Evolutionary conservation across 1,139 yeast genomes (phyloP), one percentile per base, ranked within the genome.

Genomic region (Chernovozyma sophiae-reginae): DNA sequence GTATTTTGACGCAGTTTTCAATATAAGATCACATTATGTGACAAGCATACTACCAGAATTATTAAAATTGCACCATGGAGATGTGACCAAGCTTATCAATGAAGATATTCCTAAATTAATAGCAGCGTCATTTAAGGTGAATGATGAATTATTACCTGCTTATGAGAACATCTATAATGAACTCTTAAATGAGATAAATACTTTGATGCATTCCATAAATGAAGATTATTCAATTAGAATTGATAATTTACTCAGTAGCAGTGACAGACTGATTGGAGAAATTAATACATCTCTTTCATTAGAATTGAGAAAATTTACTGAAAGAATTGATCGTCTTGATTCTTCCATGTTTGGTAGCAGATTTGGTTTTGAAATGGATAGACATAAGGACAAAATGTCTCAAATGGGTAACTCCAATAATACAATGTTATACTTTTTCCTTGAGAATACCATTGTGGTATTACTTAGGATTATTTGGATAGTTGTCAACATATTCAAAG

Each of bases 261-360:
- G 90, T 38, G 96, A 87, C 56, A 68, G 95, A 43, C 74, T 86
- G 17, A 75, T 84, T 40, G 85, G 92, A 45, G 95, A 86, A 52
- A 82, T 87, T 42, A 86, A 83, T 56, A 87, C 96, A 0, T 82
- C 94, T 1, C 62, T 86, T 36, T 77, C 89, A 23, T 61, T 86
- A 37, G 86, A 85, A 48, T 63, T 86, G 30, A 67, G 95, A 39
- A 77, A 79, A 43, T 65, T 85, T n/a, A 75, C 75, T 35, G 95
- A 86, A 52, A 71, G 79, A 35, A 63, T 81, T 20, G 95, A 84
- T 42, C 72, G 70, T 32, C 61, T 81, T 35, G 72, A 74, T 38
- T 44, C 48, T 3, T 59, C 68, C 7, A 46, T 68, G 14, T 62
- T 62, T 40, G 55, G 59, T 8, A 37, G 41, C 42, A 38, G 48